Conservation (phyloP, 345 rosid genomes). For the Syzygium aqueum region DNA sequence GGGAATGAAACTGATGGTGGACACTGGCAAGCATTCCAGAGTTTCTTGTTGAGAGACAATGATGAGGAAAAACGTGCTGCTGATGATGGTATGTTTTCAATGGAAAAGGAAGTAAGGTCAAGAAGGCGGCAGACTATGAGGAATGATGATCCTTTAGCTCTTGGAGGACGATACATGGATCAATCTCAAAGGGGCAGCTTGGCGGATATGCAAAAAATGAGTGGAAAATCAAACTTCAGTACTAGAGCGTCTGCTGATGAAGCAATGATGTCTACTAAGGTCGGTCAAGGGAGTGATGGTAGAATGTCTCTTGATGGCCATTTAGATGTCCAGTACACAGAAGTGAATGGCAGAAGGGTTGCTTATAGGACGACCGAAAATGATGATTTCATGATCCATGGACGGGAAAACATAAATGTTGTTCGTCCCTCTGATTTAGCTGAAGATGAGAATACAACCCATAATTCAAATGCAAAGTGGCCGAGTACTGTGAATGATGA, state of each 20-base stretch:
- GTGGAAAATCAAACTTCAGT: constrained; percentile 35
- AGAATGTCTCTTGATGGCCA: constrained; percentile 26
- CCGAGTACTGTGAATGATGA: constrained; percentile 53
- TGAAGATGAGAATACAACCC: constrained; percentile 34
- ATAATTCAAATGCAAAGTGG: constrained; percentile 30
- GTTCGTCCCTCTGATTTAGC: constrained; percentile 35
- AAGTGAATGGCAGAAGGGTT: constrained; percentile 28
- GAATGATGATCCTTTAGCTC: constrained; percentile 51
- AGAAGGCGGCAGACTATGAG: constrained; percentile 35
- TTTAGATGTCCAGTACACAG: constrained; percentile 34
- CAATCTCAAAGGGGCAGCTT: constrained; percentile 32
- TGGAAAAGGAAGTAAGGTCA: constrained; percentile 48
- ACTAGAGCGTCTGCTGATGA: constrained; percentile 47
- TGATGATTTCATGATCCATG: constrained; percentile 49
- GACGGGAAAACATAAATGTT: constrained; percentile 18
- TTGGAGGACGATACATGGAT: constrained; percentile 32
- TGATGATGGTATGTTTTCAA: constrained; percentile 38
- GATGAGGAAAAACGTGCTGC: constrained; percentile 50
- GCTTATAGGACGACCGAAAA: constrained; percentile 28
- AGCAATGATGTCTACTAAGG: constrained; percentile 30
- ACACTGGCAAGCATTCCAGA: constrained; percentile 93
- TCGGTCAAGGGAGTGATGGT: constrained; percentile 20
- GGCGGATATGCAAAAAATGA: constrained; percentile 30
- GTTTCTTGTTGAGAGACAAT: constrained; percentile 57
- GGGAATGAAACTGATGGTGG: constrained; percentile 54